Conservation (phyloP, 352 stramenopile species). For the Globisporangium okanoganense region DNA sequence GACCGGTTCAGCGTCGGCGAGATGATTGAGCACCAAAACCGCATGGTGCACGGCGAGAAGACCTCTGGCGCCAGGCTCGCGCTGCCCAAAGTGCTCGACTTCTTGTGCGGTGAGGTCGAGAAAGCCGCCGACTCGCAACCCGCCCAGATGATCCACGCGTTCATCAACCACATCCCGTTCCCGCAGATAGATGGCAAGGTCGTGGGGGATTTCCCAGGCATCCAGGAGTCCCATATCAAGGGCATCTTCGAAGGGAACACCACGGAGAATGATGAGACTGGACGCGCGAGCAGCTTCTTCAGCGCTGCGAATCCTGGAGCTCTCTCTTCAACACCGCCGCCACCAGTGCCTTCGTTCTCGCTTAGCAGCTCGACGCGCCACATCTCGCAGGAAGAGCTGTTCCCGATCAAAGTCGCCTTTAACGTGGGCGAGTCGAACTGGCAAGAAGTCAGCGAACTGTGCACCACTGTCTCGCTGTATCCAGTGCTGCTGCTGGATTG, state of each 20-base stretch:
- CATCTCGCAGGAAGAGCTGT: conserved; percentile 42
- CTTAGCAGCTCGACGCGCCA: conserved; percentile 3
- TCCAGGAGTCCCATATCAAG: conserved; percentile 24
- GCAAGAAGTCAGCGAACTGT: conserved; percentile 29
- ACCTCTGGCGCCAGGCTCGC: conserved; percentile 17
- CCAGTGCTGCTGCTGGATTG: conserved; percentile 70
- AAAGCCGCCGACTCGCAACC: conserved; percentile 16
- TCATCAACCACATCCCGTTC: conserved; percentile 19
- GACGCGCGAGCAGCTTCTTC: conserved; percentile 1
- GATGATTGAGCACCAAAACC: conserved; percentile 70
- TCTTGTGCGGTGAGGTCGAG: conserved; percentile 54
- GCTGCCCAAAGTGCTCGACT: conserved; percentile 59
- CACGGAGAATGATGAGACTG: conserved; percentile 7
- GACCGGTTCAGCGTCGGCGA: conserved; percentile 63
- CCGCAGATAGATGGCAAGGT: conserved; percentile 8
- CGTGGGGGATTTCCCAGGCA: conserved; percentile 4
- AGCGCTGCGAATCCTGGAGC: not conserved
- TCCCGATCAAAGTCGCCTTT: conserved; percentile 68
- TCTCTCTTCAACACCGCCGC: conserved; percentile 8
- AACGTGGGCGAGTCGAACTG: conserved; percentile 77
- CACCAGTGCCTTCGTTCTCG: conserved; percentile 21
- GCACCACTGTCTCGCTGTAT: conserved; percentile 18
- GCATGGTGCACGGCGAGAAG: conserved; percentile 43
- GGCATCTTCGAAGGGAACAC: conserved; percentile 19
- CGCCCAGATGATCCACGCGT: conserved; percentile 16